A percentile compares a stretch with the other conserved stretches of the same genome.
These are phyloP conservation scores for Tolypocladium pustulatum DNA, from an alignment of 2,329 filamentous ascomycete species.

Conservation along the genomic window DNA sequence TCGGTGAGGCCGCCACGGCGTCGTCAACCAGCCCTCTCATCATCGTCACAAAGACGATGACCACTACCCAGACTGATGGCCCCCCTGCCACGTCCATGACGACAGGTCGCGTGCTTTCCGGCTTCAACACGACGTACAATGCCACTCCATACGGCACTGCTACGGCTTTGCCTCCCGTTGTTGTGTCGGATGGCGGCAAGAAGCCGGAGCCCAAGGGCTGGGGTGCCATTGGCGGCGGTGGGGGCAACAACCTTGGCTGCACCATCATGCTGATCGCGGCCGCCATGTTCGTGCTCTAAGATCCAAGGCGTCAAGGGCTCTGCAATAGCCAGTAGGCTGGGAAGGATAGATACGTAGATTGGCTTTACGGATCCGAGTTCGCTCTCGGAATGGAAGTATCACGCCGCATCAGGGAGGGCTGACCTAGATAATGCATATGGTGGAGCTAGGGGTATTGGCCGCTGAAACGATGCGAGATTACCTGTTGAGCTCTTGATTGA, in stretches of 20 bases:
- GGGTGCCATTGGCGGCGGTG: conserved; percentile 14
- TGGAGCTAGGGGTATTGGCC: background rate
- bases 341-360: background rate
- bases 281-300: conserved; percentile 22
- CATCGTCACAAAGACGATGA: conserved; percentile 17
- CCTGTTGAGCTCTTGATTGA: background rate
- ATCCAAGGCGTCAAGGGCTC: background rate
- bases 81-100: conserved; percentile 17
- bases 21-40: background rate
- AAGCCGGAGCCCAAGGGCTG: conserved; percentile 19
- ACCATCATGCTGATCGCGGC: conserved; percentile 24
- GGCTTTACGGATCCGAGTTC: background rate
- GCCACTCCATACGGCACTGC: conserved; percentile 14
- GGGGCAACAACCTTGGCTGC: conserved; percentile 22
- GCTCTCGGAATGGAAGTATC: background rate
- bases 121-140: conserved; percentile 17
- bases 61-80: conserved; percentile 20
- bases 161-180: conserved; percentile 12
- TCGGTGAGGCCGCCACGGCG: conserved; percentile 12
- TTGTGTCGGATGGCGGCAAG: conserved; percentile 22
- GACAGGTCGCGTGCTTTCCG: conserved; percentile 18
- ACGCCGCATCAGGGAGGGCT: background rate
- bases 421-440: background rate
- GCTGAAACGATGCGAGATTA: background rate
- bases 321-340: background rate